Percentiles rank a stretch among this genome's conserved stretches.
These are phyloP conservation scores for Cylindricascospora bacillispora DNA, from an alignment of 1,139 yeast species.

Conservation along the genomic window DNA sequence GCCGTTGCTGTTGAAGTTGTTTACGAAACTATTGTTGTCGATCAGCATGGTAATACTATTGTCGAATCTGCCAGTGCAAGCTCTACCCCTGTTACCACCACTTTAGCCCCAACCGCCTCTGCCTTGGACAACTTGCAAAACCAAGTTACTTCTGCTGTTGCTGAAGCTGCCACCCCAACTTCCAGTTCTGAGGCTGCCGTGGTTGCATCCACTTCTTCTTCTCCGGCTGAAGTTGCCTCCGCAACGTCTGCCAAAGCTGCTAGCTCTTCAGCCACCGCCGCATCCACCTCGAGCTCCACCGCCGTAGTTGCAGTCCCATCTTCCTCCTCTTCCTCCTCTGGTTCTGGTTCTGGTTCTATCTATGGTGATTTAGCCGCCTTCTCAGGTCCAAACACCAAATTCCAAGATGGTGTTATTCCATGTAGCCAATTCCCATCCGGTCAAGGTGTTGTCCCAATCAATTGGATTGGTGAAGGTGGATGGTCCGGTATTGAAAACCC, in stretches of 20 bases:
- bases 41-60: slow-evolving; percentile 44
- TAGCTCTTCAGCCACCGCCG: slow-evolving; percentile 12
- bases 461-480: slow-evolving; percentile 51
- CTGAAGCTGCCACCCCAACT: slow-evolving; percentile 11
- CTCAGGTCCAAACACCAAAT: slow-evolving; percentile 37
- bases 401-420: slow-evolving; percentile 48
- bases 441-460: slow-evolving; percentile 55
- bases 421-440: slow-evolving; percentile 55
- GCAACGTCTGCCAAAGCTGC: slow-evolving; percentile 14
- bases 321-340: slow-evolving; percentile 23
- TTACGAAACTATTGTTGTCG: slow-evolving; percentile 64
- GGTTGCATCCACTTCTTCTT: slow-evolving; percentile 26
- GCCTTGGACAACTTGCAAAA: too few species aligned
- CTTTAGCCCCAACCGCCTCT: slow-evolving; percentile 13
- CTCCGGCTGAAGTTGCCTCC: slow-evolving; percentile 21
- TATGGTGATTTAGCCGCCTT: slow-evolving; percentile 44
- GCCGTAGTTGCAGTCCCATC: slow-evolving; percentile 22
- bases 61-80: slow-evolving; percentile 7
- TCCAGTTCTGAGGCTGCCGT: slow-evolving; percentile 6
- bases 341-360: slow-evolving; percentile 27
- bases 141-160: slow-evolving; percentile 16
- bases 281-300: slow-evolving; percentile 19
- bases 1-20: slow-evolving; percentile 74
- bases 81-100: slow-evolving; percentile 6
- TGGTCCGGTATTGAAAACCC: slow-evolving; percentile 55